A percentile compares a stretch with the other conserved stretches of the same genome.
Evolutionary conservation across 352 stramenopile species (phyloP).

Genomic region (Pythium vanterpoolii): DNA sequence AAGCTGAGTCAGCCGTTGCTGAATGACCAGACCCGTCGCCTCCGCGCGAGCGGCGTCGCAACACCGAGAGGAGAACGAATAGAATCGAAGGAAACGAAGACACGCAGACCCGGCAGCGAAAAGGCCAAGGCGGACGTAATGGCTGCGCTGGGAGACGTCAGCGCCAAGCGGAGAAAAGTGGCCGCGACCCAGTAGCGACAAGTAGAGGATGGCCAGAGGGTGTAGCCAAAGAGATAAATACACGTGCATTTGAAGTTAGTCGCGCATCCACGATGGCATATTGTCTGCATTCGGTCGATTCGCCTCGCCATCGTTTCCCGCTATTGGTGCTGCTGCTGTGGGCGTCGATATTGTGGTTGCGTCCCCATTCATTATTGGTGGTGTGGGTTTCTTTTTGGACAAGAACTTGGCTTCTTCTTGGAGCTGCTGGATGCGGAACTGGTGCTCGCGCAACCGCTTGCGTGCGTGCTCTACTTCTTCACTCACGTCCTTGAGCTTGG

Average conservation of each 20-base stretch:
- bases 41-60: conserved; percentile 46
- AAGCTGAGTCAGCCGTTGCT: conserved; percentile 69
- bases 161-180: conserved; percentile 19
- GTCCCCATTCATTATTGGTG: too few relatives aligned
- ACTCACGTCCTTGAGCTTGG: conserved; percentile 35
- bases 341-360: neutral
- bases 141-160: conserved; percentile 26
- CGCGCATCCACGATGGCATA: conserved; percentile 20
- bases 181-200: neutral
- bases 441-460: conserved; percentile 47
- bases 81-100: conserved; percentile 27
- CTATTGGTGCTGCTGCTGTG: neutral
- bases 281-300: neutral
- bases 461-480: conserved; percentile 46
- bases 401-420: conserved; percentile 66
- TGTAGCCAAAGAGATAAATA: neutral
- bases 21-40: conserved; percentile 67
- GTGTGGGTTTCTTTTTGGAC: conserved; percentile 33
- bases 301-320: neutral
- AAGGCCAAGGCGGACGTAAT: conserved; percentile 44
- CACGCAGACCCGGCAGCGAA: conserved; percentile 20
- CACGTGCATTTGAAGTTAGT: conserved; percentile 8
- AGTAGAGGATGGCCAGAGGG: neutral
- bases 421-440: conserved; percentile 67
- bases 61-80: conserved; percentile 7